Conservation (phyloP, 2,329 filamentous ascomycete genomes). For the Dactylellina leptospora region DNA sequence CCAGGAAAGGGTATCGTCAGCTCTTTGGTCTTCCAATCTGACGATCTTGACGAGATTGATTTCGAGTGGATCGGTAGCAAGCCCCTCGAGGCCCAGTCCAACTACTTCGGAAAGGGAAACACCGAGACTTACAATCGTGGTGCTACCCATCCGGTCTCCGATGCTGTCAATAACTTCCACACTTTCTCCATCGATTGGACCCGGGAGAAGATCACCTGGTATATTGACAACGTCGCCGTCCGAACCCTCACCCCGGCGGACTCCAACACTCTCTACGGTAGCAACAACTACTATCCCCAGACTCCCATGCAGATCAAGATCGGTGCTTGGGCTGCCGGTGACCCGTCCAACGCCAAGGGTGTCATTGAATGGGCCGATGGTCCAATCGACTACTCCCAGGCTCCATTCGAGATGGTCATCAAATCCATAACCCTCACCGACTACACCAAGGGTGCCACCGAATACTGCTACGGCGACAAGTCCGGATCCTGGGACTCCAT, state of each 20-base stretch:
- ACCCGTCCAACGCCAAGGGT: slow-evolving; percentile 79
- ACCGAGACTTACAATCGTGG: slow-evolving; percentile 88
- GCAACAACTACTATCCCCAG: slow-evolving; percentile 74
- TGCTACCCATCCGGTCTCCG: slow-evolving; percentile 74
- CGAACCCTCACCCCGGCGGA: slow-evolving; percentile 78
- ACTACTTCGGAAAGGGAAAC: slow-evolving; percentile 95
- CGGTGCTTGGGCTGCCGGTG: slow-evolving; percentile 90
- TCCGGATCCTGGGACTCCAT: slow-evolving; percentile 84
- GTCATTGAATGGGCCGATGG: slow-evolving; percentile 79
- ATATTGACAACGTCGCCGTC: slow-evolving; percentile 78
- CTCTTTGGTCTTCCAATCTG: slow-evolving; percentile 88
- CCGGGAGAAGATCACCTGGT: slow-evolving; percentile 82
- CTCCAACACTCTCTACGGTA: slow-evolving; percentile 54
- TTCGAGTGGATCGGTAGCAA: slow-evolving; percentile 92
- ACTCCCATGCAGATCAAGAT: slow-evolving; percentile 95
- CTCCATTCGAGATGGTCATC: slow-evolving; percentile 87
- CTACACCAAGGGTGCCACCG: slow-evolving; percentile 85
- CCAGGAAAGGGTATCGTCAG: slow-evolving; percentile 92
- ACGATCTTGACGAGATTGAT: slow-evolving; percentile 93
- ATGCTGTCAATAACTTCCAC: slow-evolving; percentile 78
- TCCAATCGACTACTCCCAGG: slow-evolving; percentile 79
- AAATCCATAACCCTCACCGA: slow-evolving; percentile 79
- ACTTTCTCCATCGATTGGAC: slow-evolving; percentile 96
- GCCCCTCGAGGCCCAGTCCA: slow-evolving; percentile 80
- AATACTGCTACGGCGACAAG: slow-evolving; percentile 82